Evolutionary conservation across 176 grass and related monocot species (phyloP), one percentile per base, ranked within the genome.

Genomic region (Microstegium vimineum): DNA sequence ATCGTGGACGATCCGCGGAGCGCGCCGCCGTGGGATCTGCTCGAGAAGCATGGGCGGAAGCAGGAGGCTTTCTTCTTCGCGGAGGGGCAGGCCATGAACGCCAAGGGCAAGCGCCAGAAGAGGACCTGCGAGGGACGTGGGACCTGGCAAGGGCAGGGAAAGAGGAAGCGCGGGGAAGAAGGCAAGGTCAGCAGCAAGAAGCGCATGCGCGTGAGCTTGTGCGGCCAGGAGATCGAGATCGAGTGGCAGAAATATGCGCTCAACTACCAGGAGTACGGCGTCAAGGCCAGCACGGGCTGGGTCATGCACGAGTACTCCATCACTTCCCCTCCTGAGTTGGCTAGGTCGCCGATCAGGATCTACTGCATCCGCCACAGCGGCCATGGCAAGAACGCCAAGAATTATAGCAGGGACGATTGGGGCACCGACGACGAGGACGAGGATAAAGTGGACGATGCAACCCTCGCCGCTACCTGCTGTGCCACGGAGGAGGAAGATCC

Each of bases 221-320:
- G 22, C 3, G 33, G 25, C 5, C 35, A 25, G 10, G 51, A n/a
- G n/a, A n/a, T n/a, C n/a, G 35, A 27, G n/a, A 6, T 77, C n/a
- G 54, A 36, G 56, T 76, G 74, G 74, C 13, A 9, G 22, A 76
- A 61, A 22, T 37, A 57, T 3, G n/a, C 11, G 5, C 33, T 76
- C 74, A 76, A 37, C n/a, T 76, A 61, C 74, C 51, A 61, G 3
- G 33, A 77, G 33, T 1, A 41, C 1, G 74, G 7, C n/a, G 6
- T 17, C 34, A 28, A 62, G 6, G 54, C 54, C 34, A 77, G 74
- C 74, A 61, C 74, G 34, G 74, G 52, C 17, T 76, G 52, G 74
- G 74, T 76, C 52, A 76, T 76, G 74, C 49, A 76, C 54, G 74
- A 76, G 52, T 76, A 76, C 52, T 36, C 11, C 34, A 61, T 76